Conservation (phyloP, 2,329 filamentous ascomycete species). For the Colletotrichum chlorophyti region DNA sequence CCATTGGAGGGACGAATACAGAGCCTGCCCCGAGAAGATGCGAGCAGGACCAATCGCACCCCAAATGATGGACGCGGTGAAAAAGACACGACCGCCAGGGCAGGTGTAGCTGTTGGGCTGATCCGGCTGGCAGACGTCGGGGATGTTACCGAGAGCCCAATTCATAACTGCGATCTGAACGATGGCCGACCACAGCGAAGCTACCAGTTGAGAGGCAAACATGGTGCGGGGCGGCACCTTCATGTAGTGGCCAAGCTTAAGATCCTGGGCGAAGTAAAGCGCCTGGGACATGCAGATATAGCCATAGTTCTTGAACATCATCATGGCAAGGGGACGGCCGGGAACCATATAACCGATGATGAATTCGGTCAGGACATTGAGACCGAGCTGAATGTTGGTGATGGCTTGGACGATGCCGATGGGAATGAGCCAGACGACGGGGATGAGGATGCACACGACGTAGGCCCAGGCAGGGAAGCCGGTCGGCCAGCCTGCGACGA, state of each 20-base stretch:
- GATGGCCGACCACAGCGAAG: slow-evolving; percentile 66
- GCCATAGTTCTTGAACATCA: slow-evolving; percentile 80
- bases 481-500: slow-evolving; percentile 62
- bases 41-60: slow-evolving; percentile 74
- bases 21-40: slow-evolving; percentile 68
- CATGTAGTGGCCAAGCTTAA: slow-evolving; percentile 76
- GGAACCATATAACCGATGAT: slow-evolving; percentile 77
- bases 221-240: slow-evolving; percentile 67
- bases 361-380: slow-evolving; percentile 77
- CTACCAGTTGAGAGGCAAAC: slow-evolving; percentile 65
- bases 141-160: slow-evolving; percentile 68
- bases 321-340: slow-evolving; percentile 74
- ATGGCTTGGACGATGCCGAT: slow-evolving; percentile 68
- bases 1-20: slow-evolving; percentile 71
- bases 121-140: slow-evolving; percentile 62
- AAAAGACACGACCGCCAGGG: slow-evolving; percentile 63
- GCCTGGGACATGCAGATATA: slow-evolving; percentile 73
- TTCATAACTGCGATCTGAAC: slow-evolving; percentile 71
- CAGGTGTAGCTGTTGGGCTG: slow-evolving; percentile 65
- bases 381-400: slow-evolving; percentile 67
- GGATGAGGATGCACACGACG: slow-evolving; percentile 62
- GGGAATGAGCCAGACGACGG: slow-evolving; percentile 65
- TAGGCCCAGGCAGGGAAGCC: slow-evolving; percentile 66
- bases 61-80: slow-evolving; percentile 76
- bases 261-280: slow-evolving; percentile 68